Conservation (phyloP, 768 basidiomycete species). For the Phlegmacium glaucopus region DNA sequence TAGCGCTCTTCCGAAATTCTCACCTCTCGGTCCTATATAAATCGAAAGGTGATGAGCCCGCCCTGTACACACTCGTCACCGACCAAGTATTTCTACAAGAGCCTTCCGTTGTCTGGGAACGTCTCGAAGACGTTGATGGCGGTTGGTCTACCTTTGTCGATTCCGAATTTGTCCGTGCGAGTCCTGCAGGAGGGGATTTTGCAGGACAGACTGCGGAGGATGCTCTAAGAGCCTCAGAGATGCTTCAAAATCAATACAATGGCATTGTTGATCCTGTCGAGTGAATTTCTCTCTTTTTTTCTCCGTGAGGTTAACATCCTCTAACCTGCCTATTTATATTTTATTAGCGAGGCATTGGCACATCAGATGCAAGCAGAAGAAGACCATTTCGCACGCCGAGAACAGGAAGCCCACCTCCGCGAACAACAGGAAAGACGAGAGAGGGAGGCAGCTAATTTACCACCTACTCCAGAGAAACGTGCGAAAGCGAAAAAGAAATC, state of each 20-base stretch:
- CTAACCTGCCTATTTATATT: too few species aligned
- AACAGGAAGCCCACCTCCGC: slow-evolving; percentile 28
- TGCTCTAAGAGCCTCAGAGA: slow-evolving; percentile 48
- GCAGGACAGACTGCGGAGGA: slow-evolving; percentile 70
- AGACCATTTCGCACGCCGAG: slow-evolving; percentile 47
- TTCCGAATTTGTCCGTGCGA: slow-evolving; percentile 56
- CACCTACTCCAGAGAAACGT: too few species aligned
- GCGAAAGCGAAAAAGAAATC: too few species aligned
- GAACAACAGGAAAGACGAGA: slow-evolving; percentile 30
- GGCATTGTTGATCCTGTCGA: slow-evolving; percentile 49
- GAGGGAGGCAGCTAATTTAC: slow-evolving; percentile 4
- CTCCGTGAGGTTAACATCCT: background rate
- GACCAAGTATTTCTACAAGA: slow-evolving; percentile 81
- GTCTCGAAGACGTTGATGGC: slow-evolving; percentile 85
- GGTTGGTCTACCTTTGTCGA: slow-evolving; percentile 77
- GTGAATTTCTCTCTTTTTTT: slow-evolving; percentile 37
- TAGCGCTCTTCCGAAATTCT: slow-evolving; percentile 89
- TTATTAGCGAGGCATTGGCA: slow-evolving; percentile 63
- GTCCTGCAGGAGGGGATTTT: slow-evolving; percentile 77
- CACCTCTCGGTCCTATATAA: slow-evolving; percentile 83
- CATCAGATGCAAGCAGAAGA: slow-evolving; percentile 80
- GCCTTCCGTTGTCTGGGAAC: slow-evolving; percentile 85
- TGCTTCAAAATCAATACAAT: slow-evolving; percentile 34
- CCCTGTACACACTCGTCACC: slow-evolving; percentile 81
- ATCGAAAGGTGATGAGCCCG: slow-evolving; percentile 27